Percentiles rank a stretch among this genome's conserved stretches.
Evolutionary conservation across 225 moss, liverwort and hornwort species (phyloP).

Genomic region (Takakia lepidozioides): DNA sequence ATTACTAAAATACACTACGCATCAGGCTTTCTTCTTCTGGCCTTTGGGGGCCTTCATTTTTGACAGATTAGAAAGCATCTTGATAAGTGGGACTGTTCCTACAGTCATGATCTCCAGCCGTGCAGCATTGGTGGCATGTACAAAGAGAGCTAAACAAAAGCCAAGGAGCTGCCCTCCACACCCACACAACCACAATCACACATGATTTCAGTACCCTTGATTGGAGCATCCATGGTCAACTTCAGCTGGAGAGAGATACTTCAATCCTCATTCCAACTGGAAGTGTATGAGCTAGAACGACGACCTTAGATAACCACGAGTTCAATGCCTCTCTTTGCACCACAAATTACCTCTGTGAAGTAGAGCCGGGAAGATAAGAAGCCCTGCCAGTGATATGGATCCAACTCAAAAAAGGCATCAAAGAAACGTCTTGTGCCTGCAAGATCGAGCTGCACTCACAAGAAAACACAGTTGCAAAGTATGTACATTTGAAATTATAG

Average conservation of each 20-base stretch:
- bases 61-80: slow-evolving; percentile 71
- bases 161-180: slow-evolving; percentile 65
- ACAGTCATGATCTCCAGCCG: slow-evolving; percentile 74
- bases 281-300: slow-evolving; percentile 1
- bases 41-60: slow-evolving; percentile 53
- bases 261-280: too few relatives aligned
- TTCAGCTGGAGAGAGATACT: too few relatives aligned
- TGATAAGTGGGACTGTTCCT: slow-evolving; percentile 73
- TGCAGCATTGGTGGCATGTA: slow-evolving; percentile 61
- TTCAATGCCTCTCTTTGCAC: too few relatives aligned
- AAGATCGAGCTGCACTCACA: slow-evolving; percentile 67
- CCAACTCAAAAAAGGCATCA: too few relatives aligned
- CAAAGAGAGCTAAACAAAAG: slow-evolving; percentile 82
- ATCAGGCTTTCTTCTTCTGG: too few relatives aligned
- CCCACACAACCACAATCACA: slow-evolving; percentile 13
- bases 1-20: too few relatives aligned
- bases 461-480: too few relatives aligned
- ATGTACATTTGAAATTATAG: too few relatives aligned
- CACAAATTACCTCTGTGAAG: slow-evolving; percentile 52
- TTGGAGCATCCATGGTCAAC: too few relatives aligned
- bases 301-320: too few relatives aligned
- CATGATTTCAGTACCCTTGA: background rate
- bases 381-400: too few relatives aligned
- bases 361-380: too few relatives aligned
- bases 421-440: slow-evolving; percentile 89